Evolutionary conservation across 2,329 filamentous ascomycete species (phyloP), one percentile per base, ranked within the genome.

Genomic region (Diaporthe caulivora): DNA sequence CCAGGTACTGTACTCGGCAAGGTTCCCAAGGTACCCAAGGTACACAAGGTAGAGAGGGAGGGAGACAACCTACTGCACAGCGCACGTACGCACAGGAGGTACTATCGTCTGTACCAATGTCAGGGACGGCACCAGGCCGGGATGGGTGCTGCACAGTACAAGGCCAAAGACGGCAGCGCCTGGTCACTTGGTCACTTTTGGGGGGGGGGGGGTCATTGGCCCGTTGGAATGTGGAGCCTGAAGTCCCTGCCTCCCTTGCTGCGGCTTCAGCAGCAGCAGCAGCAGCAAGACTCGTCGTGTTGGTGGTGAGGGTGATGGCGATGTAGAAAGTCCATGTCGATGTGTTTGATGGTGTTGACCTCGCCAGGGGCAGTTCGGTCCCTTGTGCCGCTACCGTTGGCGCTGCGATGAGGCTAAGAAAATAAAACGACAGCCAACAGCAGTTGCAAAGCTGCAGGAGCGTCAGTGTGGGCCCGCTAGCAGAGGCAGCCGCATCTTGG

Each of bases 221-320:
- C 62, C n/a, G 62, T 26, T 67, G 62, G 62, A 40, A 67, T 53
- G 47, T 40, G 62, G 62, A 49, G 29, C 62, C 31, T 21, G 65
- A 7, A 42, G n/a, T n/a, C n/a, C n/a, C 7, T 47, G 3, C 34
- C 47, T 53, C 47, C 49, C 65, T 55, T 69, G 65, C 34, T 55
- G 65, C 34, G 34, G 15, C 17, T 29, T 13, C 10, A 34, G n/a
- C n/a, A n/a, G n/a, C n/a, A n/a, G n/a, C n/a, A n/a, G n/a, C n/a
- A n/a, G n/a, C n/a, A n/a, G n/a, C n/a, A n/a, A n/a, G n/a, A n/a
- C n/a, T n/a, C n/a, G n/a, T n/a, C n/a, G n/a, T n/a, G n/a, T n/a
- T n/a, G 18, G 13, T 34, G 34, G 34, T n/a, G 57, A n/a, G 42
- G 49, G 31, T 55, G 49, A 47, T 70, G 51, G 21, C 42, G 18